These are phyloP conservation scores for Dissophora globulifera DNA, from an alignment of 192 early-diverging fungal genomes.

Conservation along the genomic window DNA sequence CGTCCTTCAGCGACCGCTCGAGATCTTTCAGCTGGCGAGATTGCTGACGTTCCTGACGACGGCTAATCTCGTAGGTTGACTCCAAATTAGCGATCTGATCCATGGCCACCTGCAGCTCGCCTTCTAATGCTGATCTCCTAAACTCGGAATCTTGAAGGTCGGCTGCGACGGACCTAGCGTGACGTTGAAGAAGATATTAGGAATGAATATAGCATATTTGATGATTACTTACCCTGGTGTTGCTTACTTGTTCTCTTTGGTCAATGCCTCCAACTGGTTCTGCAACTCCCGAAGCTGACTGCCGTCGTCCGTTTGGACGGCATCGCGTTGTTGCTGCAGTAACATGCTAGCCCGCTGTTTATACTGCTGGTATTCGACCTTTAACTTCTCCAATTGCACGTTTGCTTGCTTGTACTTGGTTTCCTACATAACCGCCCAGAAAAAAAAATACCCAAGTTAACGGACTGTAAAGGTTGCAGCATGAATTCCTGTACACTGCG, in stretches of 20 bases:
- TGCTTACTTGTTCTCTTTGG: constrained; percentile 41
- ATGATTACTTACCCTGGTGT: too few species aligned
- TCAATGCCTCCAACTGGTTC: constrained; percentile 29
- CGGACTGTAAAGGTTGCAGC: too few species aligned
- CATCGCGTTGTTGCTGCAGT: constrained; percentile 55
- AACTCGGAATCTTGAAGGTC: constrained; percentile 41
- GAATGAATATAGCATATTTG: too few species aligned
- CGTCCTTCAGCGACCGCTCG: constrained; percentile 42
- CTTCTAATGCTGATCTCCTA: constrained; percentile 12
- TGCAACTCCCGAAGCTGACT: constrained; percentile 32
- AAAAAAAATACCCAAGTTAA: too few species aligned
- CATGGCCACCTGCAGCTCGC: constrained; percentile 36
- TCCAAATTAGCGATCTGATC: constrained; percentile 47
- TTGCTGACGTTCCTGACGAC: constrained; percentile 43
- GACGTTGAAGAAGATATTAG: not conserved
- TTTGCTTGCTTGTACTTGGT: constrained; percentile 57
- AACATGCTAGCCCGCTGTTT: constrained; percentile 63
- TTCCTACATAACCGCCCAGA: constrained; percentile 41
- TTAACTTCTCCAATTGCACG: constrained; percentile 55
- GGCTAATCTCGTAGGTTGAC: constrained; percentile 38
- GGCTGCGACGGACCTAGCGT: constrained; percentile 8
- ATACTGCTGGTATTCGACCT: constrained; percentile 66
- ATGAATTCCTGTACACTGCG: not conserved
- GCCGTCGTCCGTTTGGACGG: constrained; percentile 30
- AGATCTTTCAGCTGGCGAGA: constrained; percentile 40